Evolutionary conservation across 106 monocot species (phyloP).

Genomic region (Iris macrosiphon): DNA sequence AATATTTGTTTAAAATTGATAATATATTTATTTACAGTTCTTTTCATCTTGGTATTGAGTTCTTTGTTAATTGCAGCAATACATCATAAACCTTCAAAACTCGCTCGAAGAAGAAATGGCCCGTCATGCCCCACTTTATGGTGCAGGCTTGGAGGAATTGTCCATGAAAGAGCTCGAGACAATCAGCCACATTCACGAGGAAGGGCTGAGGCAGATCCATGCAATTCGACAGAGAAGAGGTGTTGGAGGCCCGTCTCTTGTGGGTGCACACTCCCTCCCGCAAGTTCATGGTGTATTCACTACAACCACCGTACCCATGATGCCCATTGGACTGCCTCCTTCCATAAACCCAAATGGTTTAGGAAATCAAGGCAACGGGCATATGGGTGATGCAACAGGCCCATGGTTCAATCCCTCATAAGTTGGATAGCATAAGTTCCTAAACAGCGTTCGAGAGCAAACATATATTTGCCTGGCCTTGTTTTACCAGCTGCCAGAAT

Average conservation of each 20-base stretch:
- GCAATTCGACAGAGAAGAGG: conserved; percentile 46
- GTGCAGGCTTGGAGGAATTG: conserved; percentile 69
- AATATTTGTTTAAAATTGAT: no score
- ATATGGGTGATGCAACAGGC: conserved; percentile 29
- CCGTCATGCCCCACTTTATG: conserved; percentile 88
- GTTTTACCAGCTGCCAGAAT: conserved; percentile 21
- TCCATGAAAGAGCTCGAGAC: conserved; percentile 82
- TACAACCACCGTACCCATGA: conserved; percentile 18
- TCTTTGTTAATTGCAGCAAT: conserved; percentile 55
- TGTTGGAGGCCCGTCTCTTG: conserved; percentile 18
- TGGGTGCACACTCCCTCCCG: conserved; percentile 28
- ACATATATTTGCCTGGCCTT: conserved; percentile 18
- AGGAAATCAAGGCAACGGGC: conserved; percentile 49
- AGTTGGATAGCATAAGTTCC: conserved; percentile 9
- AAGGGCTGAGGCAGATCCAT: conserved; percentile 61
- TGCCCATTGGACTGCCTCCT: conserved; percentile 37
- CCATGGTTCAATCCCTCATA: conserved; percentile 58
- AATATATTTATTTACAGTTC: no score
- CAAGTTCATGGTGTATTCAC: conserved; percentile 47
- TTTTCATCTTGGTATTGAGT: background rate
- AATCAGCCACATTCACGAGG: conserved; percentile 67
- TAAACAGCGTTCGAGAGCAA: conserved; percentile 7
- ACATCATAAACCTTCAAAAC: conserved; percentile 63
- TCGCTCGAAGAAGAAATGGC: conserved; percentile 82
- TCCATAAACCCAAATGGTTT: conserved; percentile 36